These are phyloP conservation scores for Lecanicillium sp. DNA, from an alignment of 2,329 filamentous ascomycete genomes.

Conservation along the genomic window DNA sequence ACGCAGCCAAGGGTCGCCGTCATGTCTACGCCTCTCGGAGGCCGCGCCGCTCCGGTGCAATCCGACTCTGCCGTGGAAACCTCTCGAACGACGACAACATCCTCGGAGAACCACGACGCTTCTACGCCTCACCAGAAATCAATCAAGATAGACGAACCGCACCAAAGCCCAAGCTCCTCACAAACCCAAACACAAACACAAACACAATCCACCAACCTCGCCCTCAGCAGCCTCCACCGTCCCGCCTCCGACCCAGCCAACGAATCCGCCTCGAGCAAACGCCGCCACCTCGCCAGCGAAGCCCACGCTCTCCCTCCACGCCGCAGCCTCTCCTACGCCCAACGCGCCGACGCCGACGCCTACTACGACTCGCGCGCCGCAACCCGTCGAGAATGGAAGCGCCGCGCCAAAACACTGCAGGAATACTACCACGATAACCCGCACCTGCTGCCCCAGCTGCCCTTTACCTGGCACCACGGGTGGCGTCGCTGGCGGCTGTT, in stretches of 20 bases:
- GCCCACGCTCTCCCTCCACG: slow-evolving; percentile 13
- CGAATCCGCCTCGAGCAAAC: not conserved
- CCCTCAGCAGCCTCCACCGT: not conserved
- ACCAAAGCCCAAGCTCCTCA: no score
- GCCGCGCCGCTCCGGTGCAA: no score
- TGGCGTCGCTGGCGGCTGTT: slow-evolving; percentile 34
- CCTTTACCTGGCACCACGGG: slow-evolving; percentile 33
- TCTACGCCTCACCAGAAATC: no score
- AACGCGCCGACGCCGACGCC: slow-evolving; percentile 22
- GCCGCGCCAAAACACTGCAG: slow-evolving; percentile 25
- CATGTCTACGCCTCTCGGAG: no score
- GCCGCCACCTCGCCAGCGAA: slow-evolving; percentile 2
- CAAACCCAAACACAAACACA: no score
- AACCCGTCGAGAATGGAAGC: slow-evolving; percentile 24
- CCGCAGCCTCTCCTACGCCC: slow-evolving; percentile 26
- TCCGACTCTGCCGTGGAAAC: no score
- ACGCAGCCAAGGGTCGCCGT: no score
- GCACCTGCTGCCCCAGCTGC: slow-evolving; percentile 28
- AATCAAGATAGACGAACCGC: no score
- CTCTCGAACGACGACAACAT: no score
- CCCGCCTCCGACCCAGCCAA: not conserved
- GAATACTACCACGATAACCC: slow-evolving; percentile 32
- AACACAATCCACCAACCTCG: slow-evolving; percentile 4
- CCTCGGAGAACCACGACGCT: no score
- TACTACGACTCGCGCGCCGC: slow-evolving; percentile 33